Percentiles rank a stretch among this genome's conserved stretches.
Conservation (phyloP, 1,284 basidiomycete species). For the Ganoderma meredithae region DNA sequence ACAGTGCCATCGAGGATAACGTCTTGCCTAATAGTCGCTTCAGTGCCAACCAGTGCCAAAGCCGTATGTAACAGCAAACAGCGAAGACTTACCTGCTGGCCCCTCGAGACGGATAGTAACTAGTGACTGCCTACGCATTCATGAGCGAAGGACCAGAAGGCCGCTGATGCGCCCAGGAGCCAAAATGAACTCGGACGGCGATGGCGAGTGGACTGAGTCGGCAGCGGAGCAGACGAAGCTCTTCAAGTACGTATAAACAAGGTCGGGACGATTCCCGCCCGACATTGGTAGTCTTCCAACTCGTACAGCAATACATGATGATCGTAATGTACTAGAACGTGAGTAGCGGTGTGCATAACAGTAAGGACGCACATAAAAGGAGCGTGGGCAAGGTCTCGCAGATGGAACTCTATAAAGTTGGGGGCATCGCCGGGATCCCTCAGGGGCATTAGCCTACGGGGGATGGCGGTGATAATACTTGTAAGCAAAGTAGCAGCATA, state of each 20-base stretch:
- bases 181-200: not conserved
- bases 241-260: not conserved
- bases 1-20: not conserved
- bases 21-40: not conserved
- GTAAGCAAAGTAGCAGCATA: not conserved
- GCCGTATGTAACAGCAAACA: not conserved
- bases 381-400: constrained; percentile 30
- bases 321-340: constrained; percentile 9
- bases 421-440: constrained; percentile 4
- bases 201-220: not conserved
- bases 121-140: no score
- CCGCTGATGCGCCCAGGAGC: not conserved
- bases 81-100: not conserved
- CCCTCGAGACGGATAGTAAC: not conserved
- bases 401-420: constrained; percentile 25
- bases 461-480: constrained; percentile 4
- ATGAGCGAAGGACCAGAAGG: not conserved
- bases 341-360: constrained; percentile 19
- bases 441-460: not conserved
- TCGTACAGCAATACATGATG: constrained; percentile 12
- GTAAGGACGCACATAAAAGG: constrained; percentile 22
- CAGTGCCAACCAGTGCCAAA: not conserved
- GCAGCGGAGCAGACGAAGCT: not conserved
- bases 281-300: constrained; percentile 1
- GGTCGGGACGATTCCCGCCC: not conserved